These are phyloP conservation scores for Russula dissimulans DNA, from an alignment of 768 basidiomycete species.

Conservation along the genomic window DNA sequence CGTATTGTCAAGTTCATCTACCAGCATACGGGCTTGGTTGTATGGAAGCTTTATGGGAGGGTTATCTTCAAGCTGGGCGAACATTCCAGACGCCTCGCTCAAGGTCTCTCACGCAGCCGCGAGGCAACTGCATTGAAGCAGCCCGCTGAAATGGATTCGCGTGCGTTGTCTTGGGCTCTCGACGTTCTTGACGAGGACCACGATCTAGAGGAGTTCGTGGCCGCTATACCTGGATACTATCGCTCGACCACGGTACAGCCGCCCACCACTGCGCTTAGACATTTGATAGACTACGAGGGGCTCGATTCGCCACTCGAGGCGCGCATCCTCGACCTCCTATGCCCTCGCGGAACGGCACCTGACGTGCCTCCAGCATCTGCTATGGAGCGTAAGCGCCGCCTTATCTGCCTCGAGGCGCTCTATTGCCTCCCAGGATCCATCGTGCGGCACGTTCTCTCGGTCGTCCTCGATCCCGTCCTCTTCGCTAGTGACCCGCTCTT, in stretches of 20 bases:
- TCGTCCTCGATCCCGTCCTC: not conserved
- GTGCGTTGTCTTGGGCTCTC: slow-evolving; percentile 5
- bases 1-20: slow-evolving; percentile 4
- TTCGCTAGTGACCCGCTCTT: slow-evolving; percentile 6
- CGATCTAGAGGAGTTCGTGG: slow-evolving; percentile 6
- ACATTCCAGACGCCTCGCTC: slow-evolving; percentile 1
- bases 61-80: not conserved
- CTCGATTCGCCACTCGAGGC: slow-evolving; percentile 10
- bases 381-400: not conserved
- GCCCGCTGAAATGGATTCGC: slow-evolving; percentile 6
- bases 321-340: slow-evolving; percentile 11
- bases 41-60: slow-evolving; percentile 3
- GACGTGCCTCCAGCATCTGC: not conserved
- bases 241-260: not conserved
- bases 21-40: not conserved
- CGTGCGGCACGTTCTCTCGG: not conserved
- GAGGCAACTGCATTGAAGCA: slow-evolving; percentile 1
- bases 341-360: not conserved
- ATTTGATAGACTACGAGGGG: slow-evolving; percentile 3
- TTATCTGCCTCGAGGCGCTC: slow-evolving; percentile 5
- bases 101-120: slow-evolving; percentile 5
- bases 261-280: not conserved
- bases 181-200: slow-evolving; percentile 11
- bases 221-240: slow-evolving; percentile 12
- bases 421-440: slow-evolving; percentile 3